phyloP scores from a whole-genome alignment of 768 basidiomycete genomes.

The Lentinula guzmanii region DNA sequence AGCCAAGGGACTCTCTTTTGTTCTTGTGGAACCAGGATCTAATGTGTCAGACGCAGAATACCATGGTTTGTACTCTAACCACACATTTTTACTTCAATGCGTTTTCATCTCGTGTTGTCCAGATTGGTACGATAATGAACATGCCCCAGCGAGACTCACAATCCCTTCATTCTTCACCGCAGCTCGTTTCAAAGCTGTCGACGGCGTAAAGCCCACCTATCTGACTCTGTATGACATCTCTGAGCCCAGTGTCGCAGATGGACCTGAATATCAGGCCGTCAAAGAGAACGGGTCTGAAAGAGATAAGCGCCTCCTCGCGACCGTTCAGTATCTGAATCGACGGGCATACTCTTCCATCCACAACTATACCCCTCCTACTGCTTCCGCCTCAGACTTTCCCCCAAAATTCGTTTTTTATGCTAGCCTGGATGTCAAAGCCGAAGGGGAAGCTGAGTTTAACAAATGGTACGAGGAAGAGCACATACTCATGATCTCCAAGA shows the following conservation, averaged over 20 bases:
- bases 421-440: conserved; percentile 12
- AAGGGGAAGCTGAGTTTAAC: conserved; percentile 21
- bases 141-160: conserved; percentile 23
- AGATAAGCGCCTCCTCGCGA: conserved; percentile 20
- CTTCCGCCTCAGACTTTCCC: conserved; percentile 10
- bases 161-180: conserved; percentile 24
- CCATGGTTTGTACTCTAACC: background rate
- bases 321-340: conserved; percentile 18
- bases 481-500: conserved; percentile 20
- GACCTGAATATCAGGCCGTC: conserved; percentile 21
- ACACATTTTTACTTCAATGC: background rate
- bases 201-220: conserved; percentile 20
- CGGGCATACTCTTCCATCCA: conserved; percentile 17
- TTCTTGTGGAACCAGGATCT: background rate
- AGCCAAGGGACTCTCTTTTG: conserved; percentile 6
- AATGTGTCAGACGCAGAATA: conserved; percentile 2
- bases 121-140: conserved; percentile 34
- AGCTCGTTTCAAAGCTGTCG: conserved; percentile 26
- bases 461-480: conserved; percentile 31
- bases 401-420: conserved; percentile 18
- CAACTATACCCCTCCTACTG: conserved; percentile 13
- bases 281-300: conserved; percentile 18
- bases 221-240: conserved; percentile 25
- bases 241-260: conserved; percentile 16
- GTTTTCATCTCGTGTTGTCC: background rate